Evolutionary conservation across 768 basidiomycete genomes (phyloP), one percentile per base, ranked within the genome.

Genomic region (Harrya chromipes): DNA sequence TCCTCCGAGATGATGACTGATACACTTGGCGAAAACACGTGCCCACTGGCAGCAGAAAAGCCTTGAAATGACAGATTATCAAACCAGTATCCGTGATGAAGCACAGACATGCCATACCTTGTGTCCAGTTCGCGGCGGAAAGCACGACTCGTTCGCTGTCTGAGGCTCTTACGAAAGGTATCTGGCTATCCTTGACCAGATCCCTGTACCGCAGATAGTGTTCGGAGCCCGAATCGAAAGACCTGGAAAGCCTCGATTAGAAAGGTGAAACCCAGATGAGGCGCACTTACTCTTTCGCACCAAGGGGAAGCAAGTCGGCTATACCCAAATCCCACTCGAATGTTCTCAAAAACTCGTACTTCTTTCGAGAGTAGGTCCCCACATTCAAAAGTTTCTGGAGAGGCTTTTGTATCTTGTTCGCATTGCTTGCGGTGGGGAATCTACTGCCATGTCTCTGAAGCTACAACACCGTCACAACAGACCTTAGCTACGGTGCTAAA

Each of bases 401-500:
- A 0, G 84, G 75, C 4, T 60, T 52, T 16, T 65, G 53, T 9
- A 87, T 86, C 24, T 53, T 47, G 10, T 59, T 55, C 1, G 74
- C 63, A 11, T 79, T 74, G 2, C 74, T 72, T 0, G 61, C 55
- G 0, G 89, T 91, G 0, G 90, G 90, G 57, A 75, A 91, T 27
- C 90, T 80, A 1, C 87, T 81, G 3, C 89, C 90, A 59, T 94
- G 90, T 11, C 90, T 75, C 67, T 91, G 85, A 9, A 94, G 70
- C 89, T 91, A 24, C 14, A 29, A 26, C 20, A 11, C 17, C 6
- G 47, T 66, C 31, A 52, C 10, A 19, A 47, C n/a, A 31, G 33
- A 16, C n/a, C 19, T n/a, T 17, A n/a, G 10, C 16, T n/a, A 16
- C 5, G 6, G 3, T 12, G 21, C 26, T n/a, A 4, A 13, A 17